Conservation (phyloP, 169 alveolate genomes). For the Plasmodium knowlesi region DNA sequence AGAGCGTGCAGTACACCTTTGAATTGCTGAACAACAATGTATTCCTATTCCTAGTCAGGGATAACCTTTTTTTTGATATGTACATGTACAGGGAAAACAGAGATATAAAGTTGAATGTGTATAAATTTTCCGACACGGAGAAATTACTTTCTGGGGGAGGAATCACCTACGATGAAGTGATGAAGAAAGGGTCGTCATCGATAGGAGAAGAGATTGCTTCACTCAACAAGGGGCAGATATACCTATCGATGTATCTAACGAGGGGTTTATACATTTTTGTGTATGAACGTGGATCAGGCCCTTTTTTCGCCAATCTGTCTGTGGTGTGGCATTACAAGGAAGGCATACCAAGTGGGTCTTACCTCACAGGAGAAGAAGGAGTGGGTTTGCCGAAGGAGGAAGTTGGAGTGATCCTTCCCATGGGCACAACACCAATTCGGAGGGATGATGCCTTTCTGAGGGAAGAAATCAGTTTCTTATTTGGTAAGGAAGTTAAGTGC, state of each 20-base stretch:
- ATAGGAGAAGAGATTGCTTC: neutral
- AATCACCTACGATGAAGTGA: conserved; percentile 16
- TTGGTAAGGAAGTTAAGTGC: conserved; percentile 19
- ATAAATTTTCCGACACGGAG: neutral
- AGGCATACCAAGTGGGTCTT: neutral
- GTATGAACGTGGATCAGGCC: neutral
- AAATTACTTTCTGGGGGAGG: neutral
- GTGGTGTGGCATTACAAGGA: neutral
- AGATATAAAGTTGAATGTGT: conserved; percentile 4
- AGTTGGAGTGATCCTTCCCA: neutral
- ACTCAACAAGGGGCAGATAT: neutral
- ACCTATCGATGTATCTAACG: conserved; percentile 16
- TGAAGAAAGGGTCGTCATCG: neutral
- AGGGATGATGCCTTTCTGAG: neutral
- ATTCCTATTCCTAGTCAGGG: neutral
- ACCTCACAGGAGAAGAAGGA: neutral
- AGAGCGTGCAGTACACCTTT: neutral
- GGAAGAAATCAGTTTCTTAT: neutral
- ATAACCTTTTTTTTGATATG: conserved; percentile 6
- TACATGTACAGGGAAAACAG: conserved; percentile 11
- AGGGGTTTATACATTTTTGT: conserved; percentile 46
- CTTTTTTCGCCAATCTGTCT: conserved; percentile 5
- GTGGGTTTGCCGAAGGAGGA: neutral
- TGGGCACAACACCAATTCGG: neutral
- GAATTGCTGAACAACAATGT: conserved; percentile 1